Evolutionary conservation across 106 monocot species (phyloP).

Genomic region (Dactylorhiza incarnata): DNA sequence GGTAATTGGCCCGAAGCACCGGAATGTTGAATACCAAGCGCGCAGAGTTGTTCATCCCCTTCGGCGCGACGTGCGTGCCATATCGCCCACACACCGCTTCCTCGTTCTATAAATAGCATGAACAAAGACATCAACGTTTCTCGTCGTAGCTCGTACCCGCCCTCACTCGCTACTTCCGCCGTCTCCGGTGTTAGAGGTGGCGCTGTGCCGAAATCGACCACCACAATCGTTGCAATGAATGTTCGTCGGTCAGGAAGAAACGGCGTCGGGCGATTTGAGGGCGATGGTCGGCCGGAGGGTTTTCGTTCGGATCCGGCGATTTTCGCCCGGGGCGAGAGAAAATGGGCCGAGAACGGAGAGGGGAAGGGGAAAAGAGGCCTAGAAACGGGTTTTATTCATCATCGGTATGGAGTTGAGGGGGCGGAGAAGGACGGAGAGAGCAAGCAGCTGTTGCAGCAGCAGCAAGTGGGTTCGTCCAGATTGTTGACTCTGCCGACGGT

Average conservation of each 20-base stretch:
- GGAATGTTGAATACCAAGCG: too few species aligned
- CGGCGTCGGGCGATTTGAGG: background rate
- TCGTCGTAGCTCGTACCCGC: too few species aligned
- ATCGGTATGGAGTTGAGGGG: background rate
- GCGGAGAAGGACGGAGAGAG: background rate
- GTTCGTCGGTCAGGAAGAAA: background rate
- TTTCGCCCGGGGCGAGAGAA: background rate
- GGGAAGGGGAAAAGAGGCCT: background rate
- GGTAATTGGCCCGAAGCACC: too few species aligned
- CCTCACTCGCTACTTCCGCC: background rate
- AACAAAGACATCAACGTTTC: too few species aligned
- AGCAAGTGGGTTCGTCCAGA: conserved; percentile 6
- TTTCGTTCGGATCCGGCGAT: background rate
- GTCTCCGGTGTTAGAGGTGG: background rate
- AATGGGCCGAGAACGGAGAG: background rate
- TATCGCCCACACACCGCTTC: too few species aligned
- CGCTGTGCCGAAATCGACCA: background rate
- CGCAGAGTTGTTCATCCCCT: too few species aligned
- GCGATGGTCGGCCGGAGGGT: conserved; percentile 9
- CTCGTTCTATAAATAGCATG: too few species aligned
- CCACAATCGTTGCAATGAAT: background rate
- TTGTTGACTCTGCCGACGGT: conserved; percentile 57
- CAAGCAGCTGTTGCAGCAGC: background rate
- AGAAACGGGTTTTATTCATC: background rate
- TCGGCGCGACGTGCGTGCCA: too few species aligned